These are phyloP conservation scores for Xylaria sp. DNA, from an alignment of 2,329 filamentous ascomycete genomes.

Conservation along the genomic window DNA sequence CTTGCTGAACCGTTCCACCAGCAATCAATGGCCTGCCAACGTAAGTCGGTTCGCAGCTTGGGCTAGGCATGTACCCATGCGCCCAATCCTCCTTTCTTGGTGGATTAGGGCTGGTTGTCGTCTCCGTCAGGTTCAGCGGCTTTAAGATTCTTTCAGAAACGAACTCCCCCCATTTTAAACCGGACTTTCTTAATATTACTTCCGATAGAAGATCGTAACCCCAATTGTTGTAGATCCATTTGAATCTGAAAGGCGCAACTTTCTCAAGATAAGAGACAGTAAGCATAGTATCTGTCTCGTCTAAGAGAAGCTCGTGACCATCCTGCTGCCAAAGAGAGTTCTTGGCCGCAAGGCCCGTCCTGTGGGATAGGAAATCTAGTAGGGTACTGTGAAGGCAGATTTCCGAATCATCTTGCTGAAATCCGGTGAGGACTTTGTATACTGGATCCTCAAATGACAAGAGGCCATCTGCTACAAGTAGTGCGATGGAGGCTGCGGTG, in stretches of 20 bases:
- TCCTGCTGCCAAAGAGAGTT: conserved; percentile 16
- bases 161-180: conserved; percentile 1
- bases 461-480: conserved; percentile 6
- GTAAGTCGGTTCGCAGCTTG: not conserved
- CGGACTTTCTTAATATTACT: not conserved
- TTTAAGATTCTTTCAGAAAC: conserved; percentile 10
- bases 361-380: conserved; percentile 10
- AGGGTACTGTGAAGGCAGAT: not conserved
- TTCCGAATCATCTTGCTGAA: not conserved
- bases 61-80: conserved; percentile 3
- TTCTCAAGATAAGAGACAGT: conserved; percentile 5
- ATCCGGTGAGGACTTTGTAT: not conserved
- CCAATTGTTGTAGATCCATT: conserved; percentile 7
- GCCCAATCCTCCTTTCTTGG: not conserved
- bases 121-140: conserved; percentile 7
- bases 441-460: conserved; percentile 6
- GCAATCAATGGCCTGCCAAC: conserved; percentile 2
- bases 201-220: not conserved
- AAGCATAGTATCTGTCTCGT: not conserved
- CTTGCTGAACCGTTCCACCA: not conserved
- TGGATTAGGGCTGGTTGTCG: not conserved
- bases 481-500: conserved; percentile 5
- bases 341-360: conserved; percentile 1
- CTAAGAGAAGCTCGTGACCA: conserved; percentile 7
- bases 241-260: not conserved